Evolutionary conservation across 768 basidiomycete species (phyloP), one percentile per base, ranked within the genome.

Genomic region (Kwoniella pini): DNA sequence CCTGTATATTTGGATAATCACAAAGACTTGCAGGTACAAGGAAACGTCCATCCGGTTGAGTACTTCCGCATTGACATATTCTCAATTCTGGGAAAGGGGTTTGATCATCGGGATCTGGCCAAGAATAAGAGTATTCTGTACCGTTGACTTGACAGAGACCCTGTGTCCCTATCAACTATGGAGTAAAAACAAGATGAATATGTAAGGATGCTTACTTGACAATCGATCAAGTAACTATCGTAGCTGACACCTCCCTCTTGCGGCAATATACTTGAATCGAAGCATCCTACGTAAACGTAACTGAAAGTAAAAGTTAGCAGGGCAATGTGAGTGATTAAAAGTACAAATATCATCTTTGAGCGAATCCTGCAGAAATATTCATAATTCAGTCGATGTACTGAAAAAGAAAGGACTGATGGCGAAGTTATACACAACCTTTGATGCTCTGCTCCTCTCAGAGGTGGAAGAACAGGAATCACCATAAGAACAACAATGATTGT

Each of bases 91-190:
- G 48, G 19, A 50, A 50, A 15, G 21, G 21, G 31, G 17, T 28
- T 19, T 50, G 48, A 21, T 50, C 48, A 7, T 30, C 48, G n/a
- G 48, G 48, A 33, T 50, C 48, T n/a, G 48, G 48, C 27, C 28
- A 50, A 2, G 48, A 50, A 21, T 50, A 33, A 15, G 48, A 50
- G 21, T 31, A 50, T 10, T 30, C 30, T 17, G 48, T 50, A 9
- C 30, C 48, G 31, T 31, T 33, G 13, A 19, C 9, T 6, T 24
- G 27, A 21, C 48, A 50, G 13, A 50, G 26, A 30, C 31, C 48
- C 48, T 50, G 15, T 13, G 9, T 7, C 17, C 15, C 6, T 50
- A 17, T 50, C n/a, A 50, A 30, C 48, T 19, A 4, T 28, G 13
- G 13, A 21, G 13, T n/a, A n/a, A n/a, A n/a, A n/a, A n/a, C n/a